Base-by-base conservation (phyloP, 1,284 basidiomycete species). In the Naganishia liquefaciens region DNA sequence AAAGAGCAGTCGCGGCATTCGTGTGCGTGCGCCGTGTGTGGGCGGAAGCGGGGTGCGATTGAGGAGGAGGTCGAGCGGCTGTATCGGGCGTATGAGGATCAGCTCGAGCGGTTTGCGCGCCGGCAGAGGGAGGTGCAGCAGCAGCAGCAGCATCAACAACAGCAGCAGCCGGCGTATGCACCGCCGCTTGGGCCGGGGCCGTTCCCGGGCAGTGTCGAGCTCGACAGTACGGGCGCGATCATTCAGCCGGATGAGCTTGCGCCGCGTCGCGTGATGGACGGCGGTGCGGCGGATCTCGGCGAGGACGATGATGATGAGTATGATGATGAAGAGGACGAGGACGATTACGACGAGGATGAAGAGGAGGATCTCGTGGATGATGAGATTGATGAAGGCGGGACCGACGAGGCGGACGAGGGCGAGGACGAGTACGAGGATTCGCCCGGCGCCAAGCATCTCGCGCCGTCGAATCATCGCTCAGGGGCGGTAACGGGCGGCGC, bases 31-130 rank as follows among this genome's bases (percentile, higher is more conserved):
- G 93, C 93, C 23, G 94, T 99, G 40, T 99, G 95, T 80, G 92
- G 93, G 44, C 84, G 95, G 75, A 99, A 99, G 84, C 88, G 93
- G 88, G 91, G 89, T 82, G 93, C 94, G 73, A 98, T 99, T 82
- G 96, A 98, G 84, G 91, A 93, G 82, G 95, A 99, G 84, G 88
- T 99, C 79, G 92, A 97, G 83, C 91, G 93, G 82, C 88, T 98
- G 81, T 98, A 99, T 84, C 93, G 96, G 84, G 91, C 93, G 82
- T 99, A 99, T 86, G 98, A 98, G 85, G 91, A 96, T 80, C 94
- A 98, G 84, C 88, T 99, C 82, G 91, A 97, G 85, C 88, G 90
- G 82, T 98, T 98, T 85, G 94, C 93, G 79, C 89, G 91, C 80
- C 91, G 94, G 81, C 92, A 97, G 84, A 89, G 93, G 84, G 90